Percentiles rank a stretch among this genome's conserved stretches.
phyloP scores from a whole-genome alignment of 108 stramenopile species.

The Skeletonema potamos region DNA sequence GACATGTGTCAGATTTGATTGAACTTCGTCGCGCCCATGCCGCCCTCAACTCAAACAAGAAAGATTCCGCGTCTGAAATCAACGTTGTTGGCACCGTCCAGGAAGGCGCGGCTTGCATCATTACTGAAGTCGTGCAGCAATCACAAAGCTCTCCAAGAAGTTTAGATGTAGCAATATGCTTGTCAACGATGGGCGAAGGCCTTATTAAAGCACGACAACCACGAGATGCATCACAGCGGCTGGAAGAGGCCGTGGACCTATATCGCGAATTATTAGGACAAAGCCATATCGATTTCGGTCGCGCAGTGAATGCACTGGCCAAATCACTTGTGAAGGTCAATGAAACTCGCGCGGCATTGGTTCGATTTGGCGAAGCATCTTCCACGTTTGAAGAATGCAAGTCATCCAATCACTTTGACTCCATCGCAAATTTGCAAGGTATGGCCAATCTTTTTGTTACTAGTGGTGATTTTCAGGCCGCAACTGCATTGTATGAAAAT shows the following conservation, averaged over 20 bases:
- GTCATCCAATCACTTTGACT: slow-evolving; percentile 75
- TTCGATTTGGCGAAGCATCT: slow-evolving; percentile 82
- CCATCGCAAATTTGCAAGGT: slow-evolving; percentile 81
- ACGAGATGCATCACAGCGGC: slow-evolving; percentile 71
- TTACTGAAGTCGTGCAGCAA: slow-evolving; percentile 63
- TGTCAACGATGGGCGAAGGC: slow-evolving; percentile 84
- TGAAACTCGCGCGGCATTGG: slow-evolving; percentile 71
- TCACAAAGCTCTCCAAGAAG: slow-evolving; percentile 55
- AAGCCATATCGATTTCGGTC: slow-evolving; percentile 67
- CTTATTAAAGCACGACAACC: slow-evolving; percentile 76
- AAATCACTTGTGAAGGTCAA: slow-evolving; percentile 75
- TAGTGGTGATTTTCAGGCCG: slow-evolving; percentile 79
- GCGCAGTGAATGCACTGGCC: slow-evolving; percentile 73
- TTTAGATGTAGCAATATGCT: slow-evolving; percentile 74
- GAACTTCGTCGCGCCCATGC: slow-evolving; percentile 62
- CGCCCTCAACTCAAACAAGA: neutral
- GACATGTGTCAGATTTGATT: slow-evolving; percentile 79
- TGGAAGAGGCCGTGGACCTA: slow-evolving; percentile 77
- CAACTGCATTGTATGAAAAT: slow-evolving; percentile 81
- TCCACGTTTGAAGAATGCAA: slow-evolving; percentile 83
- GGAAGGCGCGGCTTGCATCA: slow-evolving; percentile 69
- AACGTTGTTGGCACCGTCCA: slow-evolving; percentile 69
- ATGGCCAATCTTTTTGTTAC: slow-evolving; percentile 79
- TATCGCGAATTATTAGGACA: slow-evolving; percentile 71
- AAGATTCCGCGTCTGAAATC: slow-evolving; percentile 23